Conservation (phyloP, 768 basidiomycete genomes). For the Macrolepiota fuliginosa region DNA sequence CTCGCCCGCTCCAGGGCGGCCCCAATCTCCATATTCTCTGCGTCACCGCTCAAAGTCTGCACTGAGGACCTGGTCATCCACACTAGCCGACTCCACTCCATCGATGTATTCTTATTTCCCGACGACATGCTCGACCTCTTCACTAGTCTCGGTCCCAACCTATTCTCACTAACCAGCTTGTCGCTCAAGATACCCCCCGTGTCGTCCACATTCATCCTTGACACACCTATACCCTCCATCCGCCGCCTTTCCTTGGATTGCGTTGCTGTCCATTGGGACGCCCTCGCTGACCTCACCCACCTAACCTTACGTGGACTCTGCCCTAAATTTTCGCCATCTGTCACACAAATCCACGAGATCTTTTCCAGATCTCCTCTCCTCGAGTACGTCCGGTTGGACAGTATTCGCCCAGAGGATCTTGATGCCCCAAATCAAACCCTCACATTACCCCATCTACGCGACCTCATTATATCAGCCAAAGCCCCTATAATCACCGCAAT, state of each 20-base stretch:
- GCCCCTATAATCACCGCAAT: slow-evolving; percentile 25
- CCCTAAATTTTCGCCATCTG: slow-evolving; percentile 29
- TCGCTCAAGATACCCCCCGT: slow-evolving; percentile 33
- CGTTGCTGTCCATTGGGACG: slow-evolving; percentile 33
- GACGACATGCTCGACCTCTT: slow-evolving; percentile 32
- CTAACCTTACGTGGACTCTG: slow-evolving; percentile 32
- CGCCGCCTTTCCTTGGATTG: slow-evolving; percentile 31
- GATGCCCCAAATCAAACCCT: slow-evolving; percentile 12
- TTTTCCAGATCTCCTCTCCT: slow-evolving; percentile 31
- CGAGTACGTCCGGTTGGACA: slow-evolving; percentile 30
- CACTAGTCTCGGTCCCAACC: slow-evolving; percentile 21
- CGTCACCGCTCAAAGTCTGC: slow-evolving; percentile 24
- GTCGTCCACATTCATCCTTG: slow-evolving; percentile 21
- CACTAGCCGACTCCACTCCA: slow-evolving; percentile 28
- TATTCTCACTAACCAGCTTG: slow-evolving; percentile 28
- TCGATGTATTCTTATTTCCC: slow-evolving; percentile 35
- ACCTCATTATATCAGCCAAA: slow-evolving; percentile 28
- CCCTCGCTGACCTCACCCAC: slow-evolving; percentile 28
- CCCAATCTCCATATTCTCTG: slow-evolving; percentile 33
- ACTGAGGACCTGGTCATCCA: slow-evolving; percentile 26
- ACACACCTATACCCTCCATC: slow-evolving; percentile 26
- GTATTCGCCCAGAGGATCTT: slow-evolving; percentile 20
- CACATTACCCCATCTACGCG: slow-evolving; percentile 23
- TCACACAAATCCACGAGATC: slow-evolving; percentile 30
- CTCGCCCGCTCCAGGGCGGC: slow-evolving; percentile 32